Evolutionary conservation across 345 rosid species (phyloP).

Genomic region (Eucalyptus erythrocorys): DNA sequence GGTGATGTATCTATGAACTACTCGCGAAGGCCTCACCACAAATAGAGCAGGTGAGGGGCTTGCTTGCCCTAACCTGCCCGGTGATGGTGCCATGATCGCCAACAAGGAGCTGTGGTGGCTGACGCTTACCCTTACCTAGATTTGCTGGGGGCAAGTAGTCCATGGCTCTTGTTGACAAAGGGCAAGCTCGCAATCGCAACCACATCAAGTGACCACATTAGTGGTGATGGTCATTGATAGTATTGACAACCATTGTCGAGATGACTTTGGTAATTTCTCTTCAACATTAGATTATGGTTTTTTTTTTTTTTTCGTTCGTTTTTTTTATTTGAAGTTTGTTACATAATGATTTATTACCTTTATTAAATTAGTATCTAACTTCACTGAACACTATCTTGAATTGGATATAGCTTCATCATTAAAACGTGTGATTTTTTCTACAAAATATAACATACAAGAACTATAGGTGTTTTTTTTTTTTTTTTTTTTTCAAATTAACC

Average conservation of each 20-base stretch:
- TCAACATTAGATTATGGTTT: not conserved
- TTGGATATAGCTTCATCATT: not conserved
- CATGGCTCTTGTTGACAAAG: not conserved
- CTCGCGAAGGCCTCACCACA: not conserved
- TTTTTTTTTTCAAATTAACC: not conserved
- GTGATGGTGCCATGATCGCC: not conserved
- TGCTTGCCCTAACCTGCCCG: not conserved
- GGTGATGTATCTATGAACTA: not conserved
- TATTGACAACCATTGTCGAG: not conserved
- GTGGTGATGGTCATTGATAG: rapidly evolving
- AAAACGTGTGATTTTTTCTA: not conserved
- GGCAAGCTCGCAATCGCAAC: not conserved
- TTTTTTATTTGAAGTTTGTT: not conserved
- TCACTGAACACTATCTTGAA: not conserved
- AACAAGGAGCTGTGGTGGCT: not conserved
- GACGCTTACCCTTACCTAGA: not conserved
- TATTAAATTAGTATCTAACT: not conserved
- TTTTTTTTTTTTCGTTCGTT: not conserved
- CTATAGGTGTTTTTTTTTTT: not conserved
- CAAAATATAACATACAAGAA: not conserved
- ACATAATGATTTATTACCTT: not conserved
- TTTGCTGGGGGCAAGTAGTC: not conserved
- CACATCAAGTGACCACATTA: not conserved
- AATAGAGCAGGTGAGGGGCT: not conserved
- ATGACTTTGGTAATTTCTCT: not conserved